These are phyloP conservation scores for Bryopsis sp. DNA, from an alignment of 139 green algal genomes.

Conservation along the genomic window DNA sequence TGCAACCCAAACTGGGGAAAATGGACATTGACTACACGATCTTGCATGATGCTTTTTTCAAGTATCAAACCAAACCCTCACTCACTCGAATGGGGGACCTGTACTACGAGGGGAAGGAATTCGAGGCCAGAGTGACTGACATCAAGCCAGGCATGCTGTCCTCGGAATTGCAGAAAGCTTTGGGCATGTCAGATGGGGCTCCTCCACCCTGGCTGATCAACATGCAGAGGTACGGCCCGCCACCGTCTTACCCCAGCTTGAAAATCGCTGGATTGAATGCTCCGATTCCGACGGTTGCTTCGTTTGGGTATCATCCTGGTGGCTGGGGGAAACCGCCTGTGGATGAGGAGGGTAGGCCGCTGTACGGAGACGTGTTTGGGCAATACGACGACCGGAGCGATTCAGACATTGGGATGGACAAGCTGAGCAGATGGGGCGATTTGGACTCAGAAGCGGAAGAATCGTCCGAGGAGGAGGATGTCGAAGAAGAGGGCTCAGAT, in stretches of 20 bases:
- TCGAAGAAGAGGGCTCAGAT: constrained; percentile 7
- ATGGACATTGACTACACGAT: constrained; percentile 98
- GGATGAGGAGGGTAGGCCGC: constrained; percentile 74
- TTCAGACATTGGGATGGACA: constrained; percentile 34
- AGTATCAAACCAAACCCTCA: constrained; percentile 90
- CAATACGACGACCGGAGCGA: constrained; percentile 43
- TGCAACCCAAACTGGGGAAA: constrained; percentile 87
- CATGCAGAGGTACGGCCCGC: constrained; percentile 89
- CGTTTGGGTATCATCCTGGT: constrained; percentile 81
- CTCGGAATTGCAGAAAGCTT: constrained; percentile 60
- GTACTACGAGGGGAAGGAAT: constrained; percentile 96
- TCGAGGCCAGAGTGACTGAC: constrained; percentile 47
- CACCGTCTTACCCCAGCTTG: constrained; percentile 84
- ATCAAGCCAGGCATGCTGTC: constrained; percentile 54
- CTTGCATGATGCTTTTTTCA: constrained; percentile 98
- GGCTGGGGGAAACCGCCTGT: constrained; percentile 98
- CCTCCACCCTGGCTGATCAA: constrained; percentile 96
- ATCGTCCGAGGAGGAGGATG: neutral
- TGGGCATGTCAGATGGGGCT: constrained; percentile 71
- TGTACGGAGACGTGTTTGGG: constrained; percentile 98
- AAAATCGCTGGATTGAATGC: constrained; percentile 88
- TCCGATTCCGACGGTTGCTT: constrained; percentile 76
- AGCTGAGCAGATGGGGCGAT: constrained; percentile 1
- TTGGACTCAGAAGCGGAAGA: constrained; percentile 18
- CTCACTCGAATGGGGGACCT: constrained; percentile 79